Evolutionary conservation across 1,139 yeast genomes (phyloP).

Genomic region (Zygosaccharomyces sapae): DNA sequence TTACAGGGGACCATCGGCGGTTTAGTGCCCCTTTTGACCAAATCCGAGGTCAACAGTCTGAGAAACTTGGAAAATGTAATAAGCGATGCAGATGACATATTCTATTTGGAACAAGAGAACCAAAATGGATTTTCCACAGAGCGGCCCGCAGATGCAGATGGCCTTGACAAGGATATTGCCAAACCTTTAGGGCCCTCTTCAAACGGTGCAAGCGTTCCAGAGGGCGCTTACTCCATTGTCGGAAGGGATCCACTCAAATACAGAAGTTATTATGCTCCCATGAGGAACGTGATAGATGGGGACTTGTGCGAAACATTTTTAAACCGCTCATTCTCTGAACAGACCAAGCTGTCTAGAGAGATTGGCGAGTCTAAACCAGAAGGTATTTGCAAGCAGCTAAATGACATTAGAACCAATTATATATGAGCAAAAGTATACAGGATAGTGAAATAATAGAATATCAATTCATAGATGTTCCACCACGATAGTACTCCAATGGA

Average conservation of each 20-base stretch:
- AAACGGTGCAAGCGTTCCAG: conserved; percentile 22
- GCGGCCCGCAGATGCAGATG: conserved; percentile 7
- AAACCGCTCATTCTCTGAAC: conserved; percentile 20
- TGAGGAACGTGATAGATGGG: conserved; percentile 76
- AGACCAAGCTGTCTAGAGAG: conserved; percentile 19
- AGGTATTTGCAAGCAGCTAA: conserved; percentile 19
- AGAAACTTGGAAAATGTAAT: conserved; percentile 50
- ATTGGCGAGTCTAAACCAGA: conserved; percentile 13
- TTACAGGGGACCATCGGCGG: conserved; percentile 78
- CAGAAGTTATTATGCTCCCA: conserved; percentile 77
- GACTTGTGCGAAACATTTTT: conserved; percentile 60
- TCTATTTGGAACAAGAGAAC: conserved; percentile 18
- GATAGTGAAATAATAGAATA: neutral
- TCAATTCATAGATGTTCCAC: conserved; percentile 18
- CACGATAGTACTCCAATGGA: conserved; percentile 21
- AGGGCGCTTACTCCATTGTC: conserved; percentile 42
- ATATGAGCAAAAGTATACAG: conserved; percentile 13
- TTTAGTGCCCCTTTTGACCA: conserved; percentile 61
- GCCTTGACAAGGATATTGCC: conserved; percentile 6
- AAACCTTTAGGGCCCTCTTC: conserved; percentile 8
- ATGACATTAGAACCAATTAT: conserved; percentile 29
- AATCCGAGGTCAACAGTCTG: conserved; percentile 60
- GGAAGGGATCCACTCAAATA: conserved; percentile 68
- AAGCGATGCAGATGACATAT: conserved; percentile 36
- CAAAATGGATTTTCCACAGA: conserved; percentile 4